A percentile compares a stretch with the other conserved stretches of the same genome.
phyloP scores from a whole-genome alignment of 2,329 filamentous ascomycete species.

The Lojkania enalia region DNA sequence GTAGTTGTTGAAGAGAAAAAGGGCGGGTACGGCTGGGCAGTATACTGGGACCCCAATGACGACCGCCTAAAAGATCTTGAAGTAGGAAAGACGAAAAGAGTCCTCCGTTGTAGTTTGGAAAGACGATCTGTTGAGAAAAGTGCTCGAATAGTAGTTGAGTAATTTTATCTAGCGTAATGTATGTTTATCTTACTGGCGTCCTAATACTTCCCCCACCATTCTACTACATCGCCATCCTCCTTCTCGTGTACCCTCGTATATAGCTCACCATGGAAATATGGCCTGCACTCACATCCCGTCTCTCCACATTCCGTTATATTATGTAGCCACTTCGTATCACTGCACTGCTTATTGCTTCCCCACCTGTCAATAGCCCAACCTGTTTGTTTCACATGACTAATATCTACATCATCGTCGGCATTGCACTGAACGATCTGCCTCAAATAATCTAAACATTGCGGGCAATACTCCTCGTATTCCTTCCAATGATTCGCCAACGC shows the following conservation, averaged over 20 bases:
- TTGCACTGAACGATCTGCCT: constrained; percentile 14
- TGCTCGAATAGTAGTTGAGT: no score
- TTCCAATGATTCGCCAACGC: background rate
- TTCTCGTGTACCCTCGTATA: constrained; percentile 7
- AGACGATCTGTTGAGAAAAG: constrained; percentile 38
- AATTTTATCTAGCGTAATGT: no score
- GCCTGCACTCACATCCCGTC: constrained; percentile 9
- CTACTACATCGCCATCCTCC: background rate
- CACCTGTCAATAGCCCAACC: constrained; percentile 9
- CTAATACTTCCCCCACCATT: background rate
- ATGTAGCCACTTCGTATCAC: constrained; percentile 17
- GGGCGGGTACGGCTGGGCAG: constrained; percentile 53
- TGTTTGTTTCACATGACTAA: constrained; percentile 6
- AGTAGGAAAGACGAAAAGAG: constrained; percentile 46
- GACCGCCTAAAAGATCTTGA: constrained; percentile 47
- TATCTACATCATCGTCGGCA: constrained; percentile 21
- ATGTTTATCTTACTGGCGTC: no score
- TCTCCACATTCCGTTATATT: constrained; percentile 15
- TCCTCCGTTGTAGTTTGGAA: constrained; percentile 51
- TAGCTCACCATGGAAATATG: constrained; percentile 7
- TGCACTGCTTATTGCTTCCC: constrained; percentile 17
- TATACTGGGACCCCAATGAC: constrained; percentile 57
- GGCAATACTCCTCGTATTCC: constrained; percentile 7
- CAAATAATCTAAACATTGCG: constrained; percentile 20
- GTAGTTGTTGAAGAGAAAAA: constrained; percentile 59